phyloP scores from a whole-genome alignment of 2,329 filamentous ascomycete species.

The Trichoderma breve region DNA sequence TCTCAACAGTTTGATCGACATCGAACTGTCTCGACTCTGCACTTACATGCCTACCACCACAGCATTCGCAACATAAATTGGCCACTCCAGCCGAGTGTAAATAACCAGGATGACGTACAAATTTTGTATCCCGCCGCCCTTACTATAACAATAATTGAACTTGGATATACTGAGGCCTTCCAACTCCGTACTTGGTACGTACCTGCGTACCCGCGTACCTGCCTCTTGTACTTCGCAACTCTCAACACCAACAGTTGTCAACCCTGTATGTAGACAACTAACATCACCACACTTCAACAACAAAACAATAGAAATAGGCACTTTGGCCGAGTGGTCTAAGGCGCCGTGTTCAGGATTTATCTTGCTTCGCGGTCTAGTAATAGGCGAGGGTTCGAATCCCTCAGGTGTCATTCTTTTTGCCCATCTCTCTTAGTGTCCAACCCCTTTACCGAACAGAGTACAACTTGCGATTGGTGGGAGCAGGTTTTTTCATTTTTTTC shows the following conservation, averaged over 20 bases:
- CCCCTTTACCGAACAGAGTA: neutral
- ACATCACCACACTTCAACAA: neutral
- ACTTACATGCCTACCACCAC: neutral
- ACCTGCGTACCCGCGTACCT: too few species aligned
- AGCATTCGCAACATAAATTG: neutral
- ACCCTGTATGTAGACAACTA: neutral
- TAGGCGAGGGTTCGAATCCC: conserved; percentile 35
- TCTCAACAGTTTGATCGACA: neutral
- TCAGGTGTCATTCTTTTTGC: conserved; percentile 29
- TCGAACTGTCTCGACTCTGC: neutral
- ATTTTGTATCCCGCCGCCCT: neutral
- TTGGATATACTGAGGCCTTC: too few species aligned
- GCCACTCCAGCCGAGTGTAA: too few species aligned
- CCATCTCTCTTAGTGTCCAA: neutral
- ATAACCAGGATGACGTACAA: neutral
- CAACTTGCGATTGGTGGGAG: neutral
- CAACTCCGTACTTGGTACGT: too few species aligned
- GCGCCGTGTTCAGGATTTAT: conserved; percentile 26
- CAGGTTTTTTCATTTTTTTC: neutral
- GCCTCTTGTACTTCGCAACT: neutral
- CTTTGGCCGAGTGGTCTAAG: conserved; percentile 31
- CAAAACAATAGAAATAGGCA: conserved; percentile 20
- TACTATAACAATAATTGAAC: too few species aligned
- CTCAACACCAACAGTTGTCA: neutral
- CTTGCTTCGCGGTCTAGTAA: conserved; percentile 29